These are phyloP conservation scores for Solanum aculeatissimum DNA, from an alignment of 305 asterid species.

Conservation along the genomic window DNA sequence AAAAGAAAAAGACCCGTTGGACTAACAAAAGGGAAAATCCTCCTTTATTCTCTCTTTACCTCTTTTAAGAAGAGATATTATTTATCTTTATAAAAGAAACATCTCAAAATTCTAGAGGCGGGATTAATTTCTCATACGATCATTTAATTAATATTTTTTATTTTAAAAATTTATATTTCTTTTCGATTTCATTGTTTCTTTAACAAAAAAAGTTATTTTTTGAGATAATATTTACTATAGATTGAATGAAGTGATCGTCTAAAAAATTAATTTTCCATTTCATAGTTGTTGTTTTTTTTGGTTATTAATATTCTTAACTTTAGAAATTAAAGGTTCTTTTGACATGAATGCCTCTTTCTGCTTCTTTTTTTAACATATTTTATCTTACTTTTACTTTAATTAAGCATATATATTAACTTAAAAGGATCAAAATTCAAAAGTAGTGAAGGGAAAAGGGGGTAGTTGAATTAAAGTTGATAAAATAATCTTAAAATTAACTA, in stretches of 20 bases:
- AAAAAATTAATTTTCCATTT: too few relatives aligned
- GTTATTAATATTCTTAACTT: background rate
- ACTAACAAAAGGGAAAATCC: background rate
- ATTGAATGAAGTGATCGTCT: too few relatives aligned
- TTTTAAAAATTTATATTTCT: background rate
- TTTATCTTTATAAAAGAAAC: background rate
- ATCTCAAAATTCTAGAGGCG: background rate
- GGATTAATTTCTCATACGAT: background rate
- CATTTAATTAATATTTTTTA: background rate
- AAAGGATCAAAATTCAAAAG: background rate
- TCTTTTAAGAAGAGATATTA: background rate
- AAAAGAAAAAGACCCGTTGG: background rate
- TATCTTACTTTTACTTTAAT: background rate
- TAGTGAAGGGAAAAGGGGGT: background rate
- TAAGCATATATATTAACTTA: background rate
- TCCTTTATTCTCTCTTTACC: background rate
- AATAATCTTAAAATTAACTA: too few relatives aligned
- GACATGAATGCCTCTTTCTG: background rate
- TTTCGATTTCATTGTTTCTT: too few relatives aligned
- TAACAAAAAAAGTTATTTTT: too few relatives aligned
- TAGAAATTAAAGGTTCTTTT: background rate
- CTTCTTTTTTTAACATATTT: background rate
- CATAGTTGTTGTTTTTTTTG: background rate
- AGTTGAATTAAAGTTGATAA: background rate
- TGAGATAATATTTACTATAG: too few relatives aligned